These are phyloP conservation scores for Triadica sebifera DNA, from an alignment of 345 rosid genomes.

Conservation along the genomic window DNA sequence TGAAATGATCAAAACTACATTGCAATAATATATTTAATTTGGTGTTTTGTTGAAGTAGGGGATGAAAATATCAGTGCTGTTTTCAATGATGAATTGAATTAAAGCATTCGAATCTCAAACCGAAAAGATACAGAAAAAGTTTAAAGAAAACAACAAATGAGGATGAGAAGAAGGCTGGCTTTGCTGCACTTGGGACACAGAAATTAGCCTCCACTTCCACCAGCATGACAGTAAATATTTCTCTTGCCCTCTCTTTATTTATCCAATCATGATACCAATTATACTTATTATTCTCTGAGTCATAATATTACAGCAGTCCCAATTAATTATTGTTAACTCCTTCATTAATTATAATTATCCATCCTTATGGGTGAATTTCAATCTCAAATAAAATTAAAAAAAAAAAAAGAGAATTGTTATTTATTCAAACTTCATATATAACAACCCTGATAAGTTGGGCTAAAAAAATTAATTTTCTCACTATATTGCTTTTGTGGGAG, in stretches of 20 bases:
- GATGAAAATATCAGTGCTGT: not conserved
- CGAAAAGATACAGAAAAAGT: not conserved
- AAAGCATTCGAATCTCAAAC: not conserved
- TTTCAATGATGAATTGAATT: not conserved
- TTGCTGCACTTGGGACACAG: constrained; percentile 76
- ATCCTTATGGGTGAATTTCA: too few species aligned
- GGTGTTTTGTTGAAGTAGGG: not conserved
- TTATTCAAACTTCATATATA: too few species aligned
- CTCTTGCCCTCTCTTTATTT: not conserved
- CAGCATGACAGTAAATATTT: constrained; percentile 66
- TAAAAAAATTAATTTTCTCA: too few species aligned
- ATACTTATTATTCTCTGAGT: too few species aligned
- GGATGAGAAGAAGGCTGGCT: constrained; percentile 66
- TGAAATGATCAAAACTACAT: too few species aligned
- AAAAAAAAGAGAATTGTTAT: too few species aligned
- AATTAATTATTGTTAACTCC: too few species aligned
- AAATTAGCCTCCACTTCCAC: constrained; percentile 78
- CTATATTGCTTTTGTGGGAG: too few species aligned
- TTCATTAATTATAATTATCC: too few species aligned
- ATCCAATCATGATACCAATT: not conserved
- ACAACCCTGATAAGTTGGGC: too few species aligned
- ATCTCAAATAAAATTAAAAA: too few species aligned
- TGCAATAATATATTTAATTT: not conserved
- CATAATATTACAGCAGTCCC: too few species aligned
- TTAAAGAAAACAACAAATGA: constrained; percentile 27